These are phyloP conservation scores for Sugiyamaella smithiae DNA, from an alignment of 805 yeast species.

Conservation along the genomic window DNA sequence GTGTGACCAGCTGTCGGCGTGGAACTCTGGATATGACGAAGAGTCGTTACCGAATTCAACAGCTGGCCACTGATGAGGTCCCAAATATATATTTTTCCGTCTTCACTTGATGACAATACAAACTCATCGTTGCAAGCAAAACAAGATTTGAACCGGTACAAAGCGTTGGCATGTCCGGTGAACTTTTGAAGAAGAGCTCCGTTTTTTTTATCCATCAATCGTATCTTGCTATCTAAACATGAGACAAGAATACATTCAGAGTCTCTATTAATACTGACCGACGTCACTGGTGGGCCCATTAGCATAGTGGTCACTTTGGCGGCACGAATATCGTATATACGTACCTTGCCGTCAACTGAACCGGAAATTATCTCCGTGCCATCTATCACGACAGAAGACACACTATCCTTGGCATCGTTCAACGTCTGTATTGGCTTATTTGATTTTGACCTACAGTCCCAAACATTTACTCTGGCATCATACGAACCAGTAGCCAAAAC, in stretches of 20 bases:
- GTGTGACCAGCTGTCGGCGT: not conserved
- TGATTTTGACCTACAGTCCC: constrained; percentile 32
- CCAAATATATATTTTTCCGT: constrained; percentile 30
- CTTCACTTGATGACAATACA: constrained; percentile 31
- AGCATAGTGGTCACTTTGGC: constrained; percentile 28
- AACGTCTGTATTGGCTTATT: constrained; percentile 37
- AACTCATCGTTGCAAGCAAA: constrained; percentile 24
- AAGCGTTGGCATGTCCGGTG: constrained; percentile 27
- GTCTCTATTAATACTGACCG: constrained; percentile 18
- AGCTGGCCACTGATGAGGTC: constrained; percentile 24
- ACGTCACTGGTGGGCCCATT: constrained; percentile 32
- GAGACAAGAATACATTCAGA: constrained; percentile 25
- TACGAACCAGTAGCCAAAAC: constrained; percentile 33
- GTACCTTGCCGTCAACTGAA: constrained; percentile 33
- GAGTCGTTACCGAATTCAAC: constrained; percentile 5
- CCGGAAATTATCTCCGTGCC: constrained; percentile 28
- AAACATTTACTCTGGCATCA: constrained; percentile 33
- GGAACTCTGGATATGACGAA: not conserved
- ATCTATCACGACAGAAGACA: constrained; percentile 27
- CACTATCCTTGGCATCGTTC: constrained; percentile 35
- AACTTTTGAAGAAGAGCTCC: constrained; percentile 29
- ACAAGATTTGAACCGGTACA: constrained; percentile 27
- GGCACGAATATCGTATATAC: constrained; percentile 33
- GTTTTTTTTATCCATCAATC: constrained; percentile 27
- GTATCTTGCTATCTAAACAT: constrained; percentile 26